Base-by-base conservation (phyloP, 768 basidiomycete genomes). In the Tephrocybe sp. region DNA sequence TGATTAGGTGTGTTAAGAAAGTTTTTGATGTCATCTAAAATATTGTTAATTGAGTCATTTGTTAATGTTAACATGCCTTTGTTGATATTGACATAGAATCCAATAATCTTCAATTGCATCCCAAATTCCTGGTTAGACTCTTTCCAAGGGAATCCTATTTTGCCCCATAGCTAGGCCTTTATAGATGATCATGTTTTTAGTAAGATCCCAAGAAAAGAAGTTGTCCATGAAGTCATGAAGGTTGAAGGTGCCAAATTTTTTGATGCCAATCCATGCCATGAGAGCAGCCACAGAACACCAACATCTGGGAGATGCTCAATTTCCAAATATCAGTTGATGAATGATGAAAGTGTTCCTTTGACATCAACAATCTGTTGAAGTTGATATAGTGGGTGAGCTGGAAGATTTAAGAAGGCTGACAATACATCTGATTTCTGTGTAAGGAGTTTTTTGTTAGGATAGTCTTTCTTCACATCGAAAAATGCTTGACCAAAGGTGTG, bases 371-470 rank as follows among this genome's bases (percentile, higher is more conserved):
- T 56, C 46, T 73, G 71, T 25, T 55, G 54, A 0, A 69, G 48
- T 45, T 73, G 70, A 62, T 64, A 73, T n/a, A 68, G 14, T 15
- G 68, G 70, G 47, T 71, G 66, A 7, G 60, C 60, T 5, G 69
- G 67, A 0, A 70, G 54, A 40, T 59, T 68, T 3, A 65, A 62
- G 48, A 68, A 73, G 0, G 70, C 70, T 1, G 56, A 53, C 3
- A 61, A 39, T 12, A 71, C 61, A 41, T 72, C 66, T 15, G 58
- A 56, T 41, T 69, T 71, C 51, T 59, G 65, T 11, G 58, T 51
- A 17, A 61, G 42, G 15, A 64, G 20, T 1, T 37, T 7, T 1
- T 36, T n/a, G 1, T 28, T 26, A 0, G 61, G 58, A 45, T 58
- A 14, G 1, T 43, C 14, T 2, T 15, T 6, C 9, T 21, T 24